Evolutionary conservation across 768 basidiomycete species (phyloP).

Genomic region (Tephrocybe rancida): DNA sequence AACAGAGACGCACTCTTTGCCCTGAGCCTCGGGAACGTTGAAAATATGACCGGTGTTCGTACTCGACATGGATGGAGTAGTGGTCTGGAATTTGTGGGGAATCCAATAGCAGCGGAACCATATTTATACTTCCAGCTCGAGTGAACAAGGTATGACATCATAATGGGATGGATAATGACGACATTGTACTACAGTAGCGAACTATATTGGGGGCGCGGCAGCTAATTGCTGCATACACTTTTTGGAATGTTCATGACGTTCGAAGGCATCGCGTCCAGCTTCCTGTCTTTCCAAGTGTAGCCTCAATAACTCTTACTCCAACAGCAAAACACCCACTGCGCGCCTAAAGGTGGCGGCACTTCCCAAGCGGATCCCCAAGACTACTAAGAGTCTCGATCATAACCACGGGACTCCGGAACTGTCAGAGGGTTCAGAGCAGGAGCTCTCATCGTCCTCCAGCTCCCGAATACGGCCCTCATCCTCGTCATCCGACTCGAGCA

Average conservation of each 20-base stretch:
- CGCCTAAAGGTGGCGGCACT: conserved; percentile 23
- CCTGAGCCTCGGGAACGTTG: conserved; percentile 37
- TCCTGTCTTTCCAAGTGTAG: too few species aligned
- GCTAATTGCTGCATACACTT: too few species aligned
- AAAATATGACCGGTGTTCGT: conserved; percentile 30
- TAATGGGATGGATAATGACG: conserved; percentile 3
- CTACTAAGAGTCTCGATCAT: conserved; percentile 13
- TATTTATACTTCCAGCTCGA: neutral
- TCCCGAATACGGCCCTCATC: conserved; percentile 15
- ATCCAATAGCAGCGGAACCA: neutral
- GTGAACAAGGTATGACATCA: conserved; percentile 10
- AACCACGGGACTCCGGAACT: conserved; percentile 10
- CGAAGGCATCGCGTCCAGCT: too few species aligned
- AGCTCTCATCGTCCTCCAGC: conserved; percentile 5
- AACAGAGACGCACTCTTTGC: conserved; percentile 32
- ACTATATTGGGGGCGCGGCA: too few species aligned
- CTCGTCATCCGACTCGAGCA: conserved; percentile 19
- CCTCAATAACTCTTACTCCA: too few species aligned
- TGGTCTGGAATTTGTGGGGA: too few species aligned
- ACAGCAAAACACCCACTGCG: too few species aligned
- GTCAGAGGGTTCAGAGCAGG: conserved; percentile 10
- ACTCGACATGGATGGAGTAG: conserved; percentile 23
- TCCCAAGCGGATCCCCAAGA: conserved; percentile 27
- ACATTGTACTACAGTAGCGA: too few species aligned
- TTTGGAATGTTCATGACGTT: too few species aligned